Conservation (phyloP, 257 asterid species). For the Hygrophila difformis region DNA sequence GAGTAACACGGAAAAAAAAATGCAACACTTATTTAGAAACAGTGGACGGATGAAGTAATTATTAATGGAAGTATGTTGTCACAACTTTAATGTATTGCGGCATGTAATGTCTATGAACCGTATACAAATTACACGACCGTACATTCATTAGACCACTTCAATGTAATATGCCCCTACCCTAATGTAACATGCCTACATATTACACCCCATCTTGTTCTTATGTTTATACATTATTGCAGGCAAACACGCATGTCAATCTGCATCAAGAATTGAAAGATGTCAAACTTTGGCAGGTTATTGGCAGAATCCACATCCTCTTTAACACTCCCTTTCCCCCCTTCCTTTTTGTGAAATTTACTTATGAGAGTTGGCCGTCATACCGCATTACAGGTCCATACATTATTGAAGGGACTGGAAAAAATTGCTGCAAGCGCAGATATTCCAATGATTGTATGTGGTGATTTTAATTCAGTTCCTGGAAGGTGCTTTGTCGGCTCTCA, state of each 20-base stretch:
- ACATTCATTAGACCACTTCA: too few relatives aligned
- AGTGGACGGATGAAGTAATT: too few relatives aligned
- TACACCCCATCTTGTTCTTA: too few relatives aligned
- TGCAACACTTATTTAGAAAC: too few relatives aligned
- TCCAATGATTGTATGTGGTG: conserved; percentile 97
- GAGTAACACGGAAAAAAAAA: too few relatives aligned
- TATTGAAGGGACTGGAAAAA: conserved; percentile 91
- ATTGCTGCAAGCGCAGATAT: conserved; percentile 91
- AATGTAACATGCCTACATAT: too few relatives aligned
- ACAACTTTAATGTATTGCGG: too few relatives aligned
- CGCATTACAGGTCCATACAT: conserved; percentile 69
- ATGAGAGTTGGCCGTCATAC: conserved; percentile 12
- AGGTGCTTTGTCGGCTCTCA: conserved; percentile 37
- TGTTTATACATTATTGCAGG: too few relatives aligned
- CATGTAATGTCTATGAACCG: too few relatives aligned
- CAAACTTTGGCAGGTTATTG: conserved; percentile 94
- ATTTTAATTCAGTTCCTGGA: conserved; percentile 88
- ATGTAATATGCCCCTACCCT: too few relatives aligned
- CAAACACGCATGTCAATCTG: conserved; percentile 88
- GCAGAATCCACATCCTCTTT: neutral
- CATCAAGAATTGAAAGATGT: conserved; percentile 88
- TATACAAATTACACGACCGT: too few relatives aligned
- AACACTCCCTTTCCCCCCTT: conserved; percentile 7
- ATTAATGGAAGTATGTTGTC: too few relatives aligned
- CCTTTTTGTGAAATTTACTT: conserved; percentile 9